These are phyloP conservation scores for Ophiostoma sp. DNA, from an alignment of 2,329 filamentous ascomycete genomes.

Conservation along the genomic window DNA sequence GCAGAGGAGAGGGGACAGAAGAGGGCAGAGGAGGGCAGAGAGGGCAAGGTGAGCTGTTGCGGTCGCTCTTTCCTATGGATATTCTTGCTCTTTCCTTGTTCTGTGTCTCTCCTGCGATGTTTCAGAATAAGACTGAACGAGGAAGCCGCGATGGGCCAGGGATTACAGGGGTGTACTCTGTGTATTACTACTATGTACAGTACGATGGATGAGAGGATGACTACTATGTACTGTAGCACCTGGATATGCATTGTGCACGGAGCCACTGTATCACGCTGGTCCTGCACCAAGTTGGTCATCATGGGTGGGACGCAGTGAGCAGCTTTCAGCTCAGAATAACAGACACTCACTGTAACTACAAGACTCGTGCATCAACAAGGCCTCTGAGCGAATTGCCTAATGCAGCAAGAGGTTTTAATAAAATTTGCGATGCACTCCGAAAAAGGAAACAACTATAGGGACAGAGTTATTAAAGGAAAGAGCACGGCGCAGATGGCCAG, in stretches of 20 bases:
- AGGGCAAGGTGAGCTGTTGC: not conserved
- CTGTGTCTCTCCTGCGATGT: slow-evolving; percentile 23
- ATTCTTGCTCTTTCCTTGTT: slow-evolving; percentile 14
- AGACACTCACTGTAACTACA: too few relatives aligned
- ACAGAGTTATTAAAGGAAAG: not conserved
- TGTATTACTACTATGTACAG: not conserved
- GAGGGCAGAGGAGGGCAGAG: not conserved
- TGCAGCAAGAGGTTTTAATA: not conserved
- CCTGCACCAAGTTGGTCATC: not conserved
- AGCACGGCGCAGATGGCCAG: not conserved
- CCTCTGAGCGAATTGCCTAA: not conserved
- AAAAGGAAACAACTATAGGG: not conserved
- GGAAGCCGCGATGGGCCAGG: slow-evolving; percentile 24
- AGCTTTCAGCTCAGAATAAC: not conserved
- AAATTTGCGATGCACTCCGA: not conserved
- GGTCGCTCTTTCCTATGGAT: slow-evolving; percentile 4
- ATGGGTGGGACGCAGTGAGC: not conserved
- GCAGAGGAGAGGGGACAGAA: not conserved
- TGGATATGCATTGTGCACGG: not conserved
- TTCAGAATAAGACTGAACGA: slow-evolving; percentile 26
- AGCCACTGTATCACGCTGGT: not conserved
- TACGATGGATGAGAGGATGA: not conserved
- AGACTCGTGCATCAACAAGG: too few relatives aligned
- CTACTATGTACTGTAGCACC: not conserved
- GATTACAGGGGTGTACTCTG: slow-evolving; percentile 2